Conservation (phyloP, 2,329 filamentous ascomycete genomes). For the Polytolypa hystricis region DNA sequence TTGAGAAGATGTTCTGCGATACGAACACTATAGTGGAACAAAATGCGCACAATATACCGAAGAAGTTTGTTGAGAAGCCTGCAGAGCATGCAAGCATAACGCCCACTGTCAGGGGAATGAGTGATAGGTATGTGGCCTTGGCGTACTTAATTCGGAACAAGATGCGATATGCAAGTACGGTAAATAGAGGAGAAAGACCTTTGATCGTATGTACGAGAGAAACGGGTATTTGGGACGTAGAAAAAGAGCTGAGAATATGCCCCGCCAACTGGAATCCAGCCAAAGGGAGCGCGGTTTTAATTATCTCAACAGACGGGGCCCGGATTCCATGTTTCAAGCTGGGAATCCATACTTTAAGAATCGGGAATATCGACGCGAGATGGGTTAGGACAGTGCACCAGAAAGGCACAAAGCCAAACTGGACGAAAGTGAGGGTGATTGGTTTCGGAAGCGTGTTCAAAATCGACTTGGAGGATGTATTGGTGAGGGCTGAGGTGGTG, state of each 20-base stretch:
- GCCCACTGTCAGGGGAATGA: conserved; percentile 84
- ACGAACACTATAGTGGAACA: conserved; percentile 90
- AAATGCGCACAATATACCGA: conserved; percentile 83
- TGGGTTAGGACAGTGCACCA: conserved; percentile 75
- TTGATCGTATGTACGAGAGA: conserved; percentile 98
- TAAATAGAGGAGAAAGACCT: conserved; percentile 89
- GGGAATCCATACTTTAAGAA: conserved; percentile 59
- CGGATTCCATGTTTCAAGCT: conserved; percentile 77
- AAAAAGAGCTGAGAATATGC: conserved; percentile 86
- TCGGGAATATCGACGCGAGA: conserved; percentile 61
- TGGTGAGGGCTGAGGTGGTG: conserved; percentile 86
- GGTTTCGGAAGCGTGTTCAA: conserved; percentile 83
- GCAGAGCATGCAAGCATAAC: conserved; percentile 94
- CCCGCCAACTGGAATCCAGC: conserved; percentile 88
- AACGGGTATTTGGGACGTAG: conserved; percentile 88
- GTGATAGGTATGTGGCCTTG: conserved; percentile 71
- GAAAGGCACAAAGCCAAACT: conserved; percentile 84
- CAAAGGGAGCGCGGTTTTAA: conserved; percentile 78
- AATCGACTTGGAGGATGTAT: conserved; percentile 96
- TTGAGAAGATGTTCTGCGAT: conserved; percentile 96
- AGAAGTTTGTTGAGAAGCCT: conserved; percentile 75
- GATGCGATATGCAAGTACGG: conserved; percentile 81
- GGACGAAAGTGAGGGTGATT: conserved; percentile 79
- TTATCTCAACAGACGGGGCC: conserved; percentile 66
- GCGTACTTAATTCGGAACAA: conserved; percentile 85